Conservation (phyloP, 257 asterid species). For the Parsonsia alboflavescens region DNA sequence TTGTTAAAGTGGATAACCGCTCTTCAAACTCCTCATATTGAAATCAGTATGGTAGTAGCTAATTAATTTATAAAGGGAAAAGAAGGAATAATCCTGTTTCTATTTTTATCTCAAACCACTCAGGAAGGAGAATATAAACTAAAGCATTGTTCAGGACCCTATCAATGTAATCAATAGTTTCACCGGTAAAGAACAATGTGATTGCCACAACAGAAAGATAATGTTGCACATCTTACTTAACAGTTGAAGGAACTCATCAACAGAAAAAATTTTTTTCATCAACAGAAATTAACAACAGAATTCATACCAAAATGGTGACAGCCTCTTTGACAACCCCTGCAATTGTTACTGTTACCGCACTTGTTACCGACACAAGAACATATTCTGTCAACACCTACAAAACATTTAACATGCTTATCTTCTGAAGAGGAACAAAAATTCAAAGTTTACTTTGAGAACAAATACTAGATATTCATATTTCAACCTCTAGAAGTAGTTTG, state of each 20-base stretch:
- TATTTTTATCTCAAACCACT: background rate
- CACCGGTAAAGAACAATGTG: background rate
- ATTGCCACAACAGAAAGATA: background rate
- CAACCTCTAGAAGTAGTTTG: background rate
- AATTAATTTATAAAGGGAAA: background rate
- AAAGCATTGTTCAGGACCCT: background rate
- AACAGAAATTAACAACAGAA: slow-evolving; percentile 2
- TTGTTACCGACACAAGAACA: slow-evolving; percentile 83
- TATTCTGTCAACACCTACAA: slow-evolving; percentile 94
- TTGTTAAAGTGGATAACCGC: background rate
- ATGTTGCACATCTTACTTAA: background rate
- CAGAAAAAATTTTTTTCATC: slow-evolving; percentile 4
- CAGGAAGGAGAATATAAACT: background rate
- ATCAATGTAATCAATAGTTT: background rate
- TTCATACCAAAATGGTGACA: slow-evolving; percentile 83
- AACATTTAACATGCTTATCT: background rate
- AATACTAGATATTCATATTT: background rate
- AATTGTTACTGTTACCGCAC: slow-evolving; percentile 97
- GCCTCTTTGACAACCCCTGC: slow-evolving; percentile 99
- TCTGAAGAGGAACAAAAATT: background rate
- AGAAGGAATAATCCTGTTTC: background rate
- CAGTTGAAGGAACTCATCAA: background rate
- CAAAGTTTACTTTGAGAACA: background rate
- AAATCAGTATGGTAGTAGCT: background rate
- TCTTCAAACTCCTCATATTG: background rate